These are phyloP conservation scores for Austroboletus novae-zelandiae DNA, from an alignment of 1,284 basidiomycete species.

Conservation along the genomic window DNA sequence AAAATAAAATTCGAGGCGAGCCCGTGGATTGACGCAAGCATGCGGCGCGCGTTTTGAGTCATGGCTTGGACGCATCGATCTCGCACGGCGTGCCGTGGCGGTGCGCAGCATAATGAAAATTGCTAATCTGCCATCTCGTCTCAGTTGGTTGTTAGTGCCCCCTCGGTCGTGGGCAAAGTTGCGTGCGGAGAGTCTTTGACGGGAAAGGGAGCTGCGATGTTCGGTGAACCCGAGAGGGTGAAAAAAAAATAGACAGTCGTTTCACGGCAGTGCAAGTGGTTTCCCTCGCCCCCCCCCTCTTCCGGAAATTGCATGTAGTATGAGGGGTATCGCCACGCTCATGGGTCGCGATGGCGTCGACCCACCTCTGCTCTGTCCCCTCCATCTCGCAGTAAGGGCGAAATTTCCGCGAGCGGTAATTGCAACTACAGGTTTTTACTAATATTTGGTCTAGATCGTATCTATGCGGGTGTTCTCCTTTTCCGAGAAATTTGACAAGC, in stretches of 20 bases:
- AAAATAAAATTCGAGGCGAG: conserved; percentile 24
- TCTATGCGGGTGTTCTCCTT: conserved; percentile 19
- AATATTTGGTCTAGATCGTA: conserved; percentile 27
- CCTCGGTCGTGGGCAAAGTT: conserved; percentile 50
- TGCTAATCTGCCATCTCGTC: conserved; percentile 25
- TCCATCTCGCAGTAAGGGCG: conserved; percentile 27
- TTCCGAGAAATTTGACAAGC: conserved; percentile 25
- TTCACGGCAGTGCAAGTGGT: conserved; percentile 13
- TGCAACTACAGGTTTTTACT: conserved; percentile 24
- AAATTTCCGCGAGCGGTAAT: conserved; percentile 34
- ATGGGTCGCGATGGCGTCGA: not conserved
- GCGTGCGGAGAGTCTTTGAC: conserved; percentile 50
- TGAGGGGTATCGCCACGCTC: not conserved
- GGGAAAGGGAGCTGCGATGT: conserved; percentile 20
- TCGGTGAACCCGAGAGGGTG: conserved; percentile 15
- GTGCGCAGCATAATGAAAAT: conserved; percentile 31
- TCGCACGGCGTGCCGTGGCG: conserved; percentile 51
- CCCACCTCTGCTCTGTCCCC: conserved; percentile 5
- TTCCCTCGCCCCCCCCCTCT: conserved; percentile 17
- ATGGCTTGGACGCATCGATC: conserved; percentile 42
- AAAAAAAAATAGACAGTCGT: not conserved
- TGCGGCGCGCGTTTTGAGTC: conserved; percentile 34
- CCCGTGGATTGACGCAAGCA: conserved; percentile 42
- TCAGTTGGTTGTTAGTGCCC: conserved; percentile 39
- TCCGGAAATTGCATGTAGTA: conserved; percentile 30